phyloP scores from a whole-genome alignment of 2,329 filamentous ascomycete species.

The Proliferodiscus dingleyae region DNA sequence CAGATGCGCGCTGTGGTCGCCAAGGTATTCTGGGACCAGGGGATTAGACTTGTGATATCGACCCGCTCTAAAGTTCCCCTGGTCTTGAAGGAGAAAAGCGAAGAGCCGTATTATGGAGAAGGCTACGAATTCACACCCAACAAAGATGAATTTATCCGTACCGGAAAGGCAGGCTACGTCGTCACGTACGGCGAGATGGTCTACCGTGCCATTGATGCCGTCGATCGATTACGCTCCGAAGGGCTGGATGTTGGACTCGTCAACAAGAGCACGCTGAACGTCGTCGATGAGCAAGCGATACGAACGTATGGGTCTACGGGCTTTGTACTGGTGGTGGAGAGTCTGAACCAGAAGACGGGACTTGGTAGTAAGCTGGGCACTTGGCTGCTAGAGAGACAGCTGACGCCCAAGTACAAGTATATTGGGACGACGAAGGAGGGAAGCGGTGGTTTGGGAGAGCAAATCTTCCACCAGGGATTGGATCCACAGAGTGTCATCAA shows the following conservation, averaged over 20 bases:
- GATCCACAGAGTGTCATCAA: constrained; percentile 32
- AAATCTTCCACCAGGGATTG: constrained; percentile 35
- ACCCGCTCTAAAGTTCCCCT: constrained; percentile 36
- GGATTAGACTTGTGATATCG: constrained; percentile 36
- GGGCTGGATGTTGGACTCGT: constrained; percentile 35
- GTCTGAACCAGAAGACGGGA: constrained; percentile 37
- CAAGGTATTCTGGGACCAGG: constrained; percentile 35
- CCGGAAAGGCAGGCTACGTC: constrained; percentile 34
- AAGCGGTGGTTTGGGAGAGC: constrained; percentile 35
- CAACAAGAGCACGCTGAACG: constrained; percentile 37
- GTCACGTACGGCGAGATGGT: constrained; percentile 37
- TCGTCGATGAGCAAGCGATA: constrained; percentile 36
- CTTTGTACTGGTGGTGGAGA: constrained; percentile 36
- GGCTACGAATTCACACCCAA: constrained; percentile 34
- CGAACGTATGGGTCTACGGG: constrained; percentile 33
- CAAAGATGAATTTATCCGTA: constrained; percentile 36
- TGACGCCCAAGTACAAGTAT: constrained; percentile 34
- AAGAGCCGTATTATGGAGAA: constrained; percentile 33
- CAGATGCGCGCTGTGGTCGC: constrained; percentile 36
- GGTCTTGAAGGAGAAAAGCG: constrained; percentile 34
- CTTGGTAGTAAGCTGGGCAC: constrained; percentile 35
- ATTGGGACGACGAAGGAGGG: constrained; percentile 37
- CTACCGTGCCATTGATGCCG: constrained; percentile 36
- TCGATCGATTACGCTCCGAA: constrained; percentile 33
- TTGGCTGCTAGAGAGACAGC: constrained; percentile 33